Evolutionary conservation across 2,329 filamentous ascomycete genomes (phyloP).

Genomic region (Paraconiothyrium sp.): DNA sequence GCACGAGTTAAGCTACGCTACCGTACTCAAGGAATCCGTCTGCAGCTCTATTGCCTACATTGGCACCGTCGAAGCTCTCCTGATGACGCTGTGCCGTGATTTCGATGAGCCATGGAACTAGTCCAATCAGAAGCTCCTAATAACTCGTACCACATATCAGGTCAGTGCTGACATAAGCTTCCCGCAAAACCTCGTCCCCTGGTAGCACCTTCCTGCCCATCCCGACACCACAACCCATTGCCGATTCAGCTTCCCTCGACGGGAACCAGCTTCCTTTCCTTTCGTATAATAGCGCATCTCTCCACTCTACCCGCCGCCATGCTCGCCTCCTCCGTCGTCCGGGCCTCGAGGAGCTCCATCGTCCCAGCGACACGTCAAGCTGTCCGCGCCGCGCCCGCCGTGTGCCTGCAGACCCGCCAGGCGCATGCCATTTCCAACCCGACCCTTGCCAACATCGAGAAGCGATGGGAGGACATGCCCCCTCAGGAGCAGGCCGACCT

Average conservation of each 20-base stretch:
- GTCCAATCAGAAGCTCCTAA: conserved; percentile 15
- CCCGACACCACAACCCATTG: conserved; percentile 49
- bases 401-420: conserved; percentile 63
- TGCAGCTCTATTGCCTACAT: conserved; percentile 21
- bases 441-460: conserved; percentile 97
- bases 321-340: conserved; percentile 52
- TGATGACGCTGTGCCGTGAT: conserved; percentile 4
- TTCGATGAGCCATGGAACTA: conserved; percentile 4
- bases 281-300: conserved; percentile 44
- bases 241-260: conserved; percentile 47
- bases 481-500: conserved; percentile 99
- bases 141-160: conserved; percentile 16
- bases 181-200: conserved; percentile 22
- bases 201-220: conserved; percentile 40
- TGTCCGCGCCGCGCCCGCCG: conserved; percentile 44
- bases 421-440: conserved; percentile 98
- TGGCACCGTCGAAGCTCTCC: conserved; percentile 5
- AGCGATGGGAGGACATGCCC: conserved; percentile 98
- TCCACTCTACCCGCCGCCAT: conserved; percentile 49
- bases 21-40: background rate
- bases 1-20: background rate
- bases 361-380: conserved; percentile 47
- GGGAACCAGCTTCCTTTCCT: conserved; percentile 43
- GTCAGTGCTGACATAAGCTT: background rate
- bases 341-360: conserved; percentile 49